phyloP scores from a whole-genome alignment of 2,329 filamentous ascomycete genomes.

The Curvularia eragrostidis region DNA sequence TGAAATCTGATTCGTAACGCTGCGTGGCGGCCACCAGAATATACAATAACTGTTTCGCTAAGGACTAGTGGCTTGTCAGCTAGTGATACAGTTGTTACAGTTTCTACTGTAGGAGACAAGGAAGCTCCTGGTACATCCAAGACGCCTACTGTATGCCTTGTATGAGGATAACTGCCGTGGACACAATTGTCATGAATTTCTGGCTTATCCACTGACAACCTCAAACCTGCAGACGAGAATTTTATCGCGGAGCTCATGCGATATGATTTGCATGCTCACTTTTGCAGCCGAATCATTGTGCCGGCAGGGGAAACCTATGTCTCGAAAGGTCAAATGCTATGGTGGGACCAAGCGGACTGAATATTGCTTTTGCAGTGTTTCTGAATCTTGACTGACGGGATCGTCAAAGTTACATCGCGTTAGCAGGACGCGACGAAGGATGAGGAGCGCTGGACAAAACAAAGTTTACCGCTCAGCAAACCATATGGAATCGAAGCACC shows the following conservation, averaged over 20 bases:
- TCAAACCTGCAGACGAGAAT: background rate
- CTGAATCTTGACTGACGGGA: background rate
- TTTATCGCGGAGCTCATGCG: background rate
- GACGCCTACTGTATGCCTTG: background rate
- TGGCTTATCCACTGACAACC: background rate
- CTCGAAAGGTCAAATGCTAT: background rate
- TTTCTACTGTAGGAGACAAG: constrained; percentile 1
- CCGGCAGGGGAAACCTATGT: background rate
- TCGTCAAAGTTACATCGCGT: background rate
- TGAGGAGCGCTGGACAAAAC: background rate
- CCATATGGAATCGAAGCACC: background rate
- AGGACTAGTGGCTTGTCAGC: background rate
- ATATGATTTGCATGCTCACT: background rate
- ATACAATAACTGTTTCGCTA: background rate
- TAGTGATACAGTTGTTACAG: background rate
- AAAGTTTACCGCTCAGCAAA: background rate
- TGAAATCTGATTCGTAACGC: background rate
- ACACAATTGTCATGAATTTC: background rate
- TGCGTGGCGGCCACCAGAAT: background rate
- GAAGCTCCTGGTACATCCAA: background rate
- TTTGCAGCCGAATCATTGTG: background rate
- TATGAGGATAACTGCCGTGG: background rate
- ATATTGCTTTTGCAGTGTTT: constrained; percentile 5
- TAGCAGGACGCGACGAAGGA: background rate
- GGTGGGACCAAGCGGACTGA: background rate